A percentile compares a stretch with the other conserved stretches of the same genome.
Conservation (phyloP, 2,329 filamentous ascomycete genomes). For the Paecilomyces sp. region DNA sequence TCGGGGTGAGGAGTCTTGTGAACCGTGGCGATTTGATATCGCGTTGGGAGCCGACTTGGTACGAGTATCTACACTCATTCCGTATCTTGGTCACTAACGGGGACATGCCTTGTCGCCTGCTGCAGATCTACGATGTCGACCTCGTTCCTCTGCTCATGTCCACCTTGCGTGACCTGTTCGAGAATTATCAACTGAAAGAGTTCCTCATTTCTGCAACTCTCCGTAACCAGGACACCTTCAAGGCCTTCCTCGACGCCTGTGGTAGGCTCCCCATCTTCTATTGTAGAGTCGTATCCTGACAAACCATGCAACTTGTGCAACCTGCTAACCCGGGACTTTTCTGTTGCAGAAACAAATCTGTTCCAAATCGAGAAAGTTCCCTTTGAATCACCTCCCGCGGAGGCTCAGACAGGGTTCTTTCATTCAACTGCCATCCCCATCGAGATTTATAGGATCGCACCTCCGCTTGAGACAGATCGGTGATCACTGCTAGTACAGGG, state of each 20-base stretch:
- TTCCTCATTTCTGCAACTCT: slow-evolving; percentile 56
- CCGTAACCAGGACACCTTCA: slow-evolving; percentile 56
- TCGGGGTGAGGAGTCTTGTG: not conserved
- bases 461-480: not conserved
- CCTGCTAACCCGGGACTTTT: not conserved
- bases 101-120: not conserved
- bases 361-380: slow-evolving; percentile 32
- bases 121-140: slow-evolving; percentile 54
- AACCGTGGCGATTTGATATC: slow-evolving; percentile 24
- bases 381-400: slow-evolving; percentile 35
- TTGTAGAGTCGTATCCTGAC: slow-evolving; percentile 7
- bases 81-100: not conserved
- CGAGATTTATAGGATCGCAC: slow-evolving; percentile 26
- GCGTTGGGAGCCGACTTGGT: slow-evolving; percentile 37
- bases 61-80: slow-evolving; percentile 7
- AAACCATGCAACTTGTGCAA: not conserved
- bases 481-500: not conserved
- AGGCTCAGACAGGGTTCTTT: slow-evolving; percentile 42
- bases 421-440: slow-evolving; percentile 36
- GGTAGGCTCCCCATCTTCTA: slow-evolving; percentile 35
- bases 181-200: slow-evolving; percentile 42
- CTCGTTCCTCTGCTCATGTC: slow-evolving; percentile 51
- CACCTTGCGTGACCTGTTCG: slow-evolving; percentile 51
- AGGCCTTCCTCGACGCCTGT: slow-evolving; percentile 51
- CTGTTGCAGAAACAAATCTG: slow-evolving; percentile 18